Evolutionary conservation across 306 rosid genomes (phyloP), one percentile per base, ranked within the genome.

Genomic region (Oxytropis ochrocephala): DNA sequence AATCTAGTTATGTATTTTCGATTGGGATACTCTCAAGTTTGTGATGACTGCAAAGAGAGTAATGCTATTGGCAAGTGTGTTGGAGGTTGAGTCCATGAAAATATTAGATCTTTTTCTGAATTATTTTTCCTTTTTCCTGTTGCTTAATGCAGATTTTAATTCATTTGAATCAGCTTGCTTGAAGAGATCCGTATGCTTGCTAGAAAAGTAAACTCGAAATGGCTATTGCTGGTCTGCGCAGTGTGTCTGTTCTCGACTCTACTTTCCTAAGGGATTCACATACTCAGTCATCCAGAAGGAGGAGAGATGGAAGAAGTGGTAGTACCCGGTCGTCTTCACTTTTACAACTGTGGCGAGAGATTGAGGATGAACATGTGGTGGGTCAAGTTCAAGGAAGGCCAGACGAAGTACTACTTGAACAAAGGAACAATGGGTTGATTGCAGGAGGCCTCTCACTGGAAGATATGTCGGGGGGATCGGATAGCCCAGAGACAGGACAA

Each of bases 201-300:
- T 73, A 68, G 74, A 39, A 33, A 32, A 79, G 32, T 56, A n/a
- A 33, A 47, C n/a, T 71, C 21, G 39, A 72, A 46, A 94, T 94
- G 99, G 99, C 99, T 65, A 83, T 91, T 85, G 96, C 97, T 80
- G 96, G 96, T 81, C 61, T 85, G 72, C 97, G 82, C 54, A 84
- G 83, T 73, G 88, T 87, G 73, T 86, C 96, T 67, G 91, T 91
- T 79, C 88, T 85, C 1, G 96, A 94, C 32, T 79, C 99, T 59
- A 75, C 92, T 44, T 85, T 94, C 64, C 80, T 84, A 43, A 84
- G 96, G 79, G 94, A 86, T 11, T 84, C 99, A 52, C 97, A 75
- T 60, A 70, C 96, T 63, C 91, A 84, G 53, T 75, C 85, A 7
- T 84, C 97, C 43, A 78, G 88, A 44, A 79, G 63, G 71, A 70